Evolutionary conservation across 495 filamentous ascomycete genomes (phyloP).

Genomic region (Neurospora sp.): DNA sequence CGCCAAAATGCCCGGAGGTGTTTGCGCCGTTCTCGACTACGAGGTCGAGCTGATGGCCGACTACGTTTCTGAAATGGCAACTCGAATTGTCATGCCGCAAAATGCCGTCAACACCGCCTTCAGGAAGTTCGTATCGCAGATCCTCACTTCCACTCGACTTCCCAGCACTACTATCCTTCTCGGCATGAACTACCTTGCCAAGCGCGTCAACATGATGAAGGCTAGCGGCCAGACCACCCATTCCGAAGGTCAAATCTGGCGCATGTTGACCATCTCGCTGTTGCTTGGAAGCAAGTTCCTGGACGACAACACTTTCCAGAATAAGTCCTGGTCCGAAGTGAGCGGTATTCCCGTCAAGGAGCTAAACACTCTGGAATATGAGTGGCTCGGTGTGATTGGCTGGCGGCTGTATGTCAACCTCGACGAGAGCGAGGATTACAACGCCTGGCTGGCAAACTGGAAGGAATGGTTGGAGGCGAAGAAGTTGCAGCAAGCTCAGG

Average conservation of each 20-base stretch:
- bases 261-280: constrained; percentile 80
- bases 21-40: constrained; percentile 94
- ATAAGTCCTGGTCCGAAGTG: constrained; percentile 97
- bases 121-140: constrained; percentile 89
- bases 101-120: constrained; percentile 62
- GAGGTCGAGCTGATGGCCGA: constrained; percentile 98
- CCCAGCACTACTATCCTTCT: constrained; percentile 92
- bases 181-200: constrained; percentile 81
- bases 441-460: constrained; percentile 78
- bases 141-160: constrained; percentile 87
- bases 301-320: constrained; percentile 99
- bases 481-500: constrained; percentile 40
- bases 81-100: constrained; percentile 66
- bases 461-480: constrained; percentile 62
- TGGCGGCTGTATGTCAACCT: constrained; percentile 88
- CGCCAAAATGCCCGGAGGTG: constrained; percentile 61
- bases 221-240: constrained; percentile 44
- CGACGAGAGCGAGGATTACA: constrained; percentile 70
- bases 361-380: constrained; percentile 80
- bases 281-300: constrained; percentile 95
- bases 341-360: constrained; percentile 83
- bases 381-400: constrained; percentile 78
- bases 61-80: constrained; percentile 90
- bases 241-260: constrained; percentile 69
- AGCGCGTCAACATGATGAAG: constrained; percentile 67